These are phyloP conservation scores for Avena eriantha DNA, from an alignment of 176 grass and related monocot genomes.

Conservation along the genomic window DNA sequence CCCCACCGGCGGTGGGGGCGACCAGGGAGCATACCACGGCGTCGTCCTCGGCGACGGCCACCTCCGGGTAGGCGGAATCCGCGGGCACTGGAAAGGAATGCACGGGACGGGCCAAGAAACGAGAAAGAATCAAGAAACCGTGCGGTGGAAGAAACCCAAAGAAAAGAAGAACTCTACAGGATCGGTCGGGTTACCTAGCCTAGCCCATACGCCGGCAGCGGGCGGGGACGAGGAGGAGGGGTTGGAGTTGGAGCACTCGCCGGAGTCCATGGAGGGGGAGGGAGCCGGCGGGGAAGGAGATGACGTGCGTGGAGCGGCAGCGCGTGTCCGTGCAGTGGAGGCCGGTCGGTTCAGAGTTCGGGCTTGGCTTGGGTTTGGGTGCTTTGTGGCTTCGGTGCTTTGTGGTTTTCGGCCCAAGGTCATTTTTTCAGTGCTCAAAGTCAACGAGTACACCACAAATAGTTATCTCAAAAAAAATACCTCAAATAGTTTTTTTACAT, in stretches of 20 bases:
- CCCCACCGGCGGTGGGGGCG: conserved; percentile 28
- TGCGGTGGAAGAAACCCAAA: conserved; percentile 33
- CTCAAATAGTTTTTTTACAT: too few relatives aligned
- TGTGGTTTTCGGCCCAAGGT: too few relatives aligned
- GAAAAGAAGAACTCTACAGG: background rate
- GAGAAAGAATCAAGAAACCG: conserved; percentile 45
- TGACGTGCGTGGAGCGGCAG: conserved; percentile 21
- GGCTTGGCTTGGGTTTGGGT: background rate
- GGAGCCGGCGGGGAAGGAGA: conserved; percentile 1
- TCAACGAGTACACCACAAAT: too few relatives aligned
- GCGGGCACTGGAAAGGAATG: conserved; percentile 60
- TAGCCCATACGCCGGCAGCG: conserved; percentile 56
- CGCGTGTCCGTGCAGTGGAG: background rate
- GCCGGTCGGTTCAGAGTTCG: background rate
- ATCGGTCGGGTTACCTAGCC: conserved; percentile 53
- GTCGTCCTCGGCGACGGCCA: conserved; percentile 59
- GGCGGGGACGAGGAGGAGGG: background rate
- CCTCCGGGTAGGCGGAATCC: conserved; percentile 55
- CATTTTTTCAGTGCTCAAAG: too few relatives aligned
- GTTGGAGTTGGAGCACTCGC: conserved; percentile 65
- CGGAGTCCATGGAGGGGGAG: conserved; percentile 60
- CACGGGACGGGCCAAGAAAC: background rate
- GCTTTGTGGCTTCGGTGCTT: too few relatives aligned
- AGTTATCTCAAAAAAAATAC: too few relatives aligned
- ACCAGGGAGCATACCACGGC: conserved; percentile 62